These are phyloP conservation scores for Voacanga thouarsii DNA, from an alignment of 257 asterid species.

Conservation along the genomic window DNA sequence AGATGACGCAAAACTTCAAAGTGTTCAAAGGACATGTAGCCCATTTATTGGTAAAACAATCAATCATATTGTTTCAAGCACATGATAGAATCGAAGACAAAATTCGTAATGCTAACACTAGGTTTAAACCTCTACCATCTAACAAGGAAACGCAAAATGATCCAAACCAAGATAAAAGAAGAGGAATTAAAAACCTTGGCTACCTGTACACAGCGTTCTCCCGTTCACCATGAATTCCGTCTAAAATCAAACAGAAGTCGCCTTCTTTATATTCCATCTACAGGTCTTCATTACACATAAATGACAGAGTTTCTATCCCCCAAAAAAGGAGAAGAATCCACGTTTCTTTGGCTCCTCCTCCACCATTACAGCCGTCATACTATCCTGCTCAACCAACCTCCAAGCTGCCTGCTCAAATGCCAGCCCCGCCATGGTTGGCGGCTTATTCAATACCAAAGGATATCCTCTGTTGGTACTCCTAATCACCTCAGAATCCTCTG, in stretches of 20 bases:
- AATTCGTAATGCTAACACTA: neutral
- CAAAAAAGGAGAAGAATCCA: constrained; percentile 91
- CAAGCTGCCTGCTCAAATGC: constrained; percentile 98
- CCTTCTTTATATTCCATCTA: neutral
- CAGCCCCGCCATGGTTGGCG: constrained; percentile 89
- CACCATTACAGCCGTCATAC: constrained; percentile 91
- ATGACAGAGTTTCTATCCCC: constrained; percentile 41
- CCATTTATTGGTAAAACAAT: neutral
- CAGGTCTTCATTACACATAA: neutral
- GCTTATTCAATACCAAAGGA: constrained; percentile 88
- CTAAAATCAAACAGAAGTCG: constrained; percentile 1
- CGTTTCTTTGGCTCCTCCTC: constrained; percentile 96
- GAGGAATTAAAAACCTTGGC: neutral
- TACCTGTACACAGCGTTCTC: constrained; percentile 11
- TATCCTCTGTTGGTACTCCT: constrained; percentile 88
- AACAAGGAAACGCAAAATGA: neutral
- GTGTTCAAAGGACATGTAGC: neutral
- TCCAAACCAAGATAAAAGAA: neutral
- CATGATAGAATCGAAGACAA: neutral
- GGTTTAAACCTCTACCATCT: neutral
- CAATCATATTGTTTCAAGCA: neutral
- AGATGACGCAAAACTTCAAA: neutral
- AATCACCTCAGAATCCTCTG: constrained; percentile 90
- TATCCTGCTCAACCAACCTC: constrained; percentile 98
- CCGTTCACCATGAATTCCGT: neutral